Conservation (phyloP, 192 early-diverging fungal genomes). For the Fimicolochytrium jonesii region DNA sequence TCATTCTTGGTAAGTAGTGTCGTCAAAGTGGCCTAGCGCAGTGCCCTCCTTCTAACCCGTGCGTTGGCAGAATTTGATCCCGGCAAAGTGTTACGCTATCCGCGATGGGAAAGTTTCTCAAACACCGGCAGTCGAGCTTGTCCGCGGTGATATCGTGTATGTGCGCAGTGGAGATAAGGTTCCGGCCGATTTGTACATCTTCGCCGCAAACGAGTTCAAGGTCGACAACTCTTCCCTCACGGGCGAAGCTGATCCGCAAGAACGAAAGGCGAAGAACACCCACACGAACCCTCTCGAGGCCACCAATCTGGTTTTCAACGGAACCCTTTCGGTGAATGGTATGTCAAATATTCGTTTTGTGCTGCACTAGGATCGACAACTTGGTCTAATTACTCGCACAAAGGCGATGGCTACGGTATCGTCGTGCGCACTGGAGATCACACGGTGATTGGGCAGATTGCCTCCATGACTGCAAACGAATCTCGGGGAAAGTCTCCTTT, state of each 20-base stretch:
- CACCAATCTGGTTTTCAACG: slow-evolving; percentile 86
- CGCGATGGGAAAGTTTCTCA: slow-evolving; percentile 71
- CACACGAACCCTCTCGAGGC: slow-evolving; percentile 86
- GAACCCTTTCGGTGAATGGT: slow-evolving; percentile 67
- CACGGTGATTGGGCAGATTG: slow-evolving; percentile 95
- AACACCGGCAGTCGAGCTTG: slow-evolving; percentile 67
- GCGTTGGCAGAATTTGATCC: slow-evolving; percentile 68
- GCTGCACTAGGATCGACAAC: too few species aligned
- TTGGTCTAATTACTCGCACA: too few species aligned
- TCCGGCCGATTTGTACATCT: slow-evolving; percentile 86
- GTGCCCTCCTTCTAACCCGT: not conserved
- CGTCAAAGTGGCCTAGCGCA: not conserved
- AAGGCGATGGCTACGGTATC: slow-evolving; percentile 85
- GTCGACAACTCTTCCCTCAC: slow-evolving; percentile 97
- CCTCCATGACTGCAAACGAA: slow-evolving; percentile 76
- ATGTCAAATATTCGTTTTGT: too few species aligned
- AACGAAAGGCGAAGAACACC: slow-evolving; percentile 60
- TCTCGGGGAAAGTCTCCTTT: slow-evolving; percentile 70
- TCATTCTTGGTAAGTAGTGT: slow-evolving; percentile 67
- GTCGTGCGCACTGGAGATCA: slow-evolving; percentile 90
- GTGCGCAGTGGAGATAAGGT: slow-evolving; percentile 91
- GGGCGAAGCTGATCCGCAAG: slow-evolving; percentile 93
- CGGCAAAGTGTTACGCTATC: slow-evolving; percentile 72
- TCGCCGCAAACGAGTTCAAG: slow-evolving; percentile 79
- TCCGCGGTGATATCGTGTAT: slow-evolving; percentile 85